Conservation (phyloP, 352 stramenopile species). For the Pythium phragmiticola region DNA sequence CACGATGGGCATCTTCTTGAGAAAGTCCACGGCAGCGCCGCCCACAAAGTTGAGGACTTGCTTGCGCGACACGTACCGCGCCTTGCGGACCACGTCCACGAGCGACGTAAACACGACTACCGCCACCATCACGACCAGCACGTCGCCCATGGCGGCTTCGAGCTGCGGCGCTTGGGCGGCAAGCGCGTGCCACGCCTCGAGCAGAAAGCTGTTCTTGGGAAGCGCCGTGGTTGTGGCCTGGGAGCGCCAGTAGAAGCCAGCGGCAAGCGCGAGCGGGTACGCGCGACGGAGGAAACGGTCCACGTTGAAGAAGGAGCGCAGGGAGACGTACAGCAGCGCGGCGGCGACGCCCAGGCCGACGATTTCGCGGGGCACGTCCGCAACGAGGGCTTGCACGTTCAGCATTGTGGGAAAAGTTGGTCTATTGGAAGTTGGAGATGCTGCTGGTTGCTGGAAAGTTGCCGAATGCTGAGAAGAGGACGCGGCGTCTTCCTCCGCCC, state of each 20-base stretch:
- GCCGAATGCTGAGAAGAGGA: conserved; percentile 17
- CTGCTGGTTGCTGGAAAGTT: conserved; percentile 11
- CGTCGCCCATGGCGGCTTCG: conserved; percentile 44
- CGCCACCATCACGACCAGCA: conserved; percentile 28
- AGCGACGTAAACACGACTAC: conserved; percentile 30
- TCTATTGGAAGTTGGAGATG: not conserved
- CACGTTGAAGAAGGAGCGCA: conserved; percentile 66
- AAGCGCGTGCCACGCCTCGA: conserved; percentile 33
- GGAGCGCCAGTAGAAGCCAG: conserved; percentile 56
- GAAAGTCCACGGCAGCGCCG: conserved; percentile 38
- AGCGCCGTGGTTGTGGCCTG: conserved; percentile 9
- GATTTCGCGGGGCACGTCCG: conserved; percentile 32
- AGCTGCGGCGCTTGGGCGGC: conserved; percentile 26
- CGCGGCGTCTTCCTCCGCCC: too few species aligned
- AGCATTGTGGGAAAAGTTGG: conserved; percentile 20
- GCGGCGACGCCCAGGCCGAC: conserved; percentile 36
- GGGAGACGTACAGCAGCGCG: conserved; percentile 53
- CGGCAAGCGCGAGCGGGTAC: conserved; percentile 52
- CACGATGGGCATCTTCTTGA: conserved; percentile 64
- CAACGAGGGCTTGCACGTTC: conserved; percentile 29
- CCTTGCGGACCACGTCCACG: conserved; percentile 44
- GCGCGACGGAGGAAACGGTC: conserved; percentile 58
- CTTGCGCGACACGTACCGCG: conserved; percentile 77
- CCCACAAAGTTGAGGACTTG: conserved; percentile 70
- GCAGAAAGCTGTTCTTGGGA: conserved; percentile 31